phyloP scores from a whole-genome alignment of 2,329 filamentous ascomycete species.

The Fusarium austroafricanum region DNA sequence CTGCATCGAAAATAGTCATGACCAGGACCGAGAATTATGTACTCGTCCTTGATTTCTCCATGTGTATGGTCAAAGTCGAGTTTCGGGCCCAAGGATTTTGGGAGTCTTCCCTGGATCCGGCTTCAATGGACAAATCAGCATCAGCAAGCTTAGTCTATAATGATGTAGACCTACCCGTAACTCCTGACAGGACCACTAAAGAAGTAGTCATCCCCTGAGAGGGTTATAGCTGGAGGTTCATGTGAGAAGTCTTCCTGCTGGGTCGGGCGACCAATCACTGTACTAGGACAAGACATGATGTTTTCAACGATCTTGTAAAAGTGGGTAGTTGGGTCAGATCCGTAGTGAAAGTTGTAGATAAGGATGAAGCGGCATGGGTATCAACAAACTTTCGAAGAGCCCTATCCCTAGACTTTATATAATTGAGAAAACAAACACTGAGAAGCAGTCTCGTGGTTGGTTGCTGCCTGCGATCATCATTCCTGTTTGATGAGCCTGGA shows the following conservation, averaged over 20 bases:
- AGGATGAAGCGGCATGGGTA: neutral
- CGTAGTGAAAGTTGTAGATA: neutral
- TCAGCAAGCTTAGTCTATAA: neutral
- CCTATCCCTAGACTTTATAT: neutral
- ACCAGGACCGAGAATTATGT: conserved; percentile 37
- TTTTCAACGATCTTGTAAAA: neutral
- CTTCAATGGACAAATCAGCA: conserved; percentile 5
- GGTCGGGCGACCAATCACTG: neutral
- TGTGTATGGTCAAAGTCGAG: conserved; percentile 20
- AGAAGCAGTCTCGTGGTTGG: neutral
- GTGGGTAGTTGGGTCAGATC: neutral
- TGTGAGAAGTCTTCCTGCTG: conserved; percentile 17
- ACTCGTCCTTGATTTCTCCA: conserved; percentile 16
- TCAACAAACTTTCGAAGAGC: neutral
- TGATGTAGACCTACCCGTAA: conserved; percentile 24
- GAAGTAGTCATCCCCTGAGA: conserved; percentile 36
- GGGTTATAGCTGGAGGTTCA: conserved; percentile 33
- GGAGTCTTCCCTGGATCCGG: conserved; percentile 1
- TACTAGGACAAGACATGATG: neutral
- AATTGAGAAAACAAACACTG: neutral
- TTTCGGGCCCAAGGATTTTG: neutral
- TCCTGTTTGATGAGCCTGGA: conserved; percentile 26
- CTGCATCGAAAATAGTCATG: conserved; percentile 39
- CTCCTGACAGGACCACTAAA: conserved; percentile 37
- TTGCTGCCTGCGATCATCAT: neutral